These are phyloP conservation scores for Colletotrichum sp. DNA, from an alignment of 2,329 filamentous ascomycete genomes.

Conservation along the genomic window DNA sequence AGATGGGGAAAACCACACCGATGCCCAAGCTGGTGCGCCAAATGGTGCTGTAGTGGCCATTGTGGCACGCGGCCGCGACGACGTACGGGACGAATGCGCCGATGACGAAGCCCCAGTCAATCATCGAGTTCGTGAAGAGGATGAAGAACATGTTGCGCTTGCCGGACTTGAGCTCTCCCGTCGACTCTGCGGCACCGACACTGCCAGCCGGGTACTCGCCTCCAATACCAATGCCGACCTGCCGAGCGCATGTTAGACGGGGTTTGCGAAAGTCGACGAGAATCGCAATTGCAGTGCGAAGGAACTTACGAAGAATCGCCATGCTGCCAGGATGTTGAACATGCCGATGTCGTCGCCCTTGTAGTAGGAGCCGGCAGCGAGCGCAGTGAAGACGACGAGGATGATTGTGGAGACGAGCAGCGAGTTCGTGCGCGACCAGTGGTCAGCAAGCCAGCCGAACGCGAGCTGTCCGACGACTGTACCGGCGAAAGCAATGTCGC, in stretches of 20 bases:
- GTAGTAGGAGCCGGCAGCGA: slow-evolving; percentile 79
- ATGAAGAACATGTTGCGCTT: slow-evolving; percentile 92
- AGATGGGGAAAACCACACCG: slow-evolving; percentile 77
- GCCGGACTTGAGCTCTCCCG: slow-evolving; percentile 79
- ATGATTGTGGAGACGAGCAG: slow-evolving; percentile 83
- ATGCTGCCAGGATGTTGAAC: slow-evolving; percentile 78
- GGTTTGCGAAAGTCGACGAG: background rate
- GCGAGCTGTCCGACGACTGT: slow-evolving; percentile 82
- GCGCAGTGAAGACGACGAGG: slow-evolving; percentile 82
- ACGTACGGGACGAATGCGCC: slow-evolving; percentile 54
- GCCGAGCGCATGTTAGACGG: background rate
- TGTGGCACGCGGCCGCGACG: slow-evolving; percentile 60
- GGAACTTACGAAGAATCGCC: slow-evolving; percentile 77
- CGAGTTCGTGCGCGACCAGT: slow-evolving; percentile 84
- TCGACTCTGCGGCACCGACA: slow-evolving; percentile 84
- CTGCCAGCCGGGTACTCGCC: slow-evolving; percentile 83
- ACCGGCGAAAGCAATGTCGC: slow-evolving; percentile 84
- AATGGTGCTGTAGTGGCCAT: slow-evolving; percentile 71
- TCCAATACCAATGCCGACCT: slow-evolving; percentile 23
- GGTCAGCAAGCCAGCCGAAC: slow-evolving; percentile 83
- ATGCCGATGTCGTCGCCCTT: slow-evolving; percentile 72
- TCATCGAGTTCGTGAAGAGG: slow-evolving; percentile 87
- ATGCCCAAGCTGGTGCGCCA: slow-evolving; percentile 85
- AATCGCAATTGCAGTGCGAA: fast-evolving
- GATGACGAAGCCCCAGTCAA: slow-evolving; percentile 83